Base-by-base conservation (phyloP, 1,284 basidiomycete genomes). In the Malassezia japonica region DNA sequence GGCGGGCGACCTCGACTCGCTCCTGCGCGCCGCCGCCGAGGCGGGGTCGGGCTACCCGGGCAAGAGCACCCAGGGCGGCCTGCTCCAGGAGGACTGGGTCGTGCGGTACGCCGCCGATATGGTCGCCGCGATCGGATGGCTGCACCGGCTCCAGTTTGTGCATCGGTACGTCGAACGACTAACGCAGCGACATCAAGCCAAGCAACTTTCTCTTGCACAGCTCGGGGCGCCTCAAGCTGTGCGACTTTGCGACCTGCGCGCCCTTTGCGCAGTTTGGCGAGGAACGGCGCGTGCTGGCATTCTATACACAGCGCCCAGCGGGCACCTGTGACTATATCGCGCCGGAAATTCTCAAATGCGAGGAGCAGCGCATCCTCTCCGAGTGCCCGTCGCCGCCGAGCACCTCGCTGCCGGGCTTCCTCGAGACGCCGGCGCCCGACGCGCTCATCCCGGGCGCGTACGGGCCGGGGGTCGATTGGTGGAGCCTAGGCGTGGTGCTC, bases 291-390 rank as follows among this genome's bases (percentile, higher is more conserved):
- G 61, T 72, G 4, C 65, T 63, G 48, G 48, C 54, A 0, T 67
- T 62, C 53, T 66, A 63, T 50, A 63, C 62, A 47, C 61, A 63
- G 23, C 60, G 58, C 24, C 65, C 64, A 6, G 64, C 64, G 9
- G 70, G 70, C 18, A 72, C 70, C 0, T 64, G 65, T 46, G 70
- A 72, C 50, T 72, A 72, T 33, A 59, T 72, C 5, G 69, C 70
- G 9, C 70, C 70, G 2, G 70, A 72, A 29, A 59, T 72, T 28
- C 63, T 72, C 32, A 57, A 56, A 23, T 65, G 60, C 24, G 64
- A 68, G 33, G 66, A 68, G 34, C 50, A 43, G 35, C 59, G 62
- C 16, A 49, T 65, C n/a, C 52, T 57, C 28, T 48, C 58, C 4
- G 35, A 23, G 24, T 39, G 37, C 8, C 25, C 35, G 10, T 42